Evolutionary conservation across 257 asterid genomes (phyloP), one percentile per base, ranked within the genome.

Genomic region (Lycium ferocissimum): DNA sequence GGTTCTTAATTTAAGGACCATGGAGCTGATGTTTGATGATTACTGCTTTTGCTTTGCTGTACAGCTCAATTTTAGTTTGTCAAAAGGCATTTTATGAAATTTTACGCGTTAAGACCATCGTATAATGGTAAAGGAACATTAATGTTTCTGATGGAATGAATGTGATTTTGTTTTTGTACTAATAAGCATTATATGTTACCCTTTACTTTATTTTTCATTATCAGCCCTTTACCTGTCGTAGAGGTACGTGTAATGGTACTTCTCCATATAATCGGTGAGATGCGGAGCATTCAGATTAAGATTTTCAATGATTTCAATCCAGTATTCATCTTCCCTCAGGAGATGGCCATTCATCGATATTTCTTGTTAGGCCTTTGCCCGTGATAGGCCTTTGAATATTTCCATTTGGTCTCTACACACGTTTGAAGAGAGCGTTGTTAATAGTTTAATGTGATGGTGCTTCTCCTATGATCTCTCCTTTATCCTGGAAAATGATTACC

Each of bases 291-390:
- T 69, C 49, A 67, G 20, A 8, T 35, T 69, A 6, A 22, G 37
- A 14, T 20, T 35, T 35, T 37, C 6, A 13, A 69, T 69, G 20
- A 26, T 65, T 22, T 20, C 15, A 62, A 33, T 62, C 37, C 70
- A 62, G 17, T 63, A 11, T 26, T 26, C 33, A 63, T 66, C 47
- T 12, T 66, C 75, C 75, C 49, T 14, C 0, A 0, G 75, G 53
- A 67, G 78, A 69, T 69, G 7, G 78, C 78, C 79, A 70, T 70
- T 70, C 79, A 70, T 70, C 33, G 33, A 40, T 70, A 70, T 70
- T 15, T 70, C 33, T 38, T 37, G 78, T 15, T 38, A 69, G 51
- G 26, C 47, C 49, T 13, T 5, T 35, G 10, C 33, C 33, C 33
- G 33, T 26, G 33, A 26, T 38, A 69, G 51, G 26, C 47, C 49